Evolutionary conservation across 495 filamentous ascomycete species (phyloP), one percentile per base, ranked within the genome.

Genomic region (Sphaerosporella brunnea): DNA sequence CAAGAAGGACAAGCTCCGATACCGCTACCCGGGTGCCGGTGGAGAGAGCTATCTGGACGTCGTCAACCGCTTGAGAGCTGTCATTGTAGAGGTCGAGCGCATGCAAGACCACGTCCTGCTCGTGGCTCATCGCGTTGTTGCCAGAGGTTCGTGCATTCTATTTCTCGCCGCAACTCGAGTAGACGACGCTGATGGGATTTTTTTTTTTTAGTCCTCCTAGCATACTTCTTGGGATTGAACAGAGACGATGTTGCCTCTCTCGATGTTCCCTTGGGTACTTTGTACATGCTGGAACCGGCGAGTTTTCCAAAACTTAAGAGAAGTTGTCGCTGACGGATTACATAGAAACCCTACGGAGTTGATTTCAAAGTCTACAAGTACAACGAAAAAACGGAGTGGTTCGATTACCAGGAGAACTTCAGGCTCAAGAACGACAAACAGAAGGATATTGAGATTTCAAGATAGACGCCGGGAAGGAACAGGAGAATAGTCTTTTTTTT

Each of bases 11-110:
- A 96, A 96, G 66, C 73, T 96, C 11, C 79, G 78, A 50, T 95
- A 94, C 63, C 80, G 85, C 41, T 95, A 97, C 60, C 90, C 90
- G 5, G 90, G 90, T 1, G 80, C 88, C 19, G 90, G 90, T 3
- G 90, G 90, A 23, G 90, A 97, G 66, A 83, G 87, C 23, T 97
- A 97, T 53, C 73, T 96, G 10, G 88, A 96, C 63, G 82, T 97
- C 45, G 94, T 97, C 66, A 92, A 90, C 63, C 81, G 90, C 16
- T 73, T 95, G 2, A 79, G 84, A n/a, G 75, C 90, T 36, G 87
- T 97, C 63, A 93, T 97, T 51, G 81, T 92, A 50, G 90, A 97
- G 66, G 78, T 93, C 36, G 90, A 97, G 69, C 77, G 90, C 36
- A 96, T 88, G 69, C 93, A 82, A 7, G 90, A 97, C 56, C 88